Evolutionary conservation across 2,329 filamentous ascomycete species (phyloP), one percentile per base, ranked within the genome.

Genomic region (Fusarium palustre): DNA sequence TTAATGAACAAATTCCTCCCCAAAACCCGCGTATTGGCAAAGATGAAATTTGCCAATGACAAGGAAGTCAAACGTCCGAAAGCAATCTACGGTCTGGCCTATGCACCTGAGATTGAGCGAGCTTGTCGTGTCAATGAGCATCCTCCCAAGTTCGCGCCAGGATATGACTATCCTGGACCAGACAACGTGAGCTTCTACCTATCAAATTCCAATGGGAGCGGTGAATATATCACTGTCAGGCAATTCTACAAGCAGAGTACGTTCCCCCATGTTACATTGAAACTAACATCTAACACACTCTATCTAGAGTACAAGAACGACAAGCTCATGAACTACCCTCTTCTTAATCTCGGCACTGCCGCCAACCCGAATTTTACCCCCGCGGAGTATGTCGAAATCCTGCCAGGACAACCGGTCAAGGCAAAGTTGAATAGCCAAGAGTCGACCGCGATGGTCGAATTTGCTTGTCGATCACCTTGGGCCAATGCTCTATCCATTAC

Each of bases 401-500:
- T 88, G 11, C 83, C 86, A 2, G 91, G 91, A 0, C 92, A 96
- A 74, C 78, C 86, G 0, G 83, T 89, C 24, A 87, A 86, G 39
- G 80, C 85, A 6, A 88, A 89, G 71, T 81, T 94, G 18, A 84
- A 77, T 1, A 81, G 84, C 0, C 77, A 82, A 0, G 91, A 95
- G 74, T 92, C 91, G 0, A 82, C 85, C 0, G 74, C 80, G 1
- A 94, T 96, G 92, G 88, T 95, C 46, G 80, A 80, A 1, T 92
- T 93, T 75, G 91, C 93, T 2, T 92, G 91, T 58, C 86, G 91
- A 6, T 80, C 80, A 0, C 92, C 92, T 0, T 83, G 84, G 2
- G 80, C 85, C 8, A 97, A 95, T 68, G 91, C 90, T 0, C 75
- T 83, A 2, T 91, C 90, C 0, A 91, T 96, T 71, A 83, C 85